These are phyloP conservation scores for Penicillium sp. DNA, from an alignment of 2,329 filamentous ascomycete genomes.

Conservation along the genomic window DNA sequence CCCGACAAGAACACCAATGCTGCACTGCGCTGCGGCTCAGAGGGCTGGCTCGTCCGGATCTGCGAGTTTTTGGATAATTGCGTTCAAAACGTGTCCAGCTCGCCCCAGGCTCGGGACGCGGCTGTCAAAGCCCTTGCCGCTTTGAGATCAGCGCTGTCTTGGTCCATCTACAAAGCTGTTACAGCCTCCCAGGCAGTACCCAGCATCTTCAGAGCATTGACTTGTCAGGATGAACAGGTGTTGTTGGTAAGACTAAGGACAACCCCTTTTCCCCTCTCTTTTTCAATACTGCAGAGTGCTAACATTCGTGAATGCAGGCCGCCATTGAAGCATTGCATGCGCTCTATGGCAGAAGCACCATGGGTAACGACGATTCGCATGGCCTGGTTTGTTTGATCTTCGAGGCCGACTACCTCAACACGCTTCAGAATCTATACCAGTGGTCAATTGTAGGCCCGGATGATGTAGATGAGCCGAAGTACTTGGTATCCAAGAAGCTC, in stretches of 20 bases:
- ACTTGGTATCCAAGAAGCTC: constrained; percentile 86
- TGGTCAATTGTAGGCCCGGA: constrained; percentile 75
- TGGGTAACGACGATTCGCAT: constrained; percentile 71
- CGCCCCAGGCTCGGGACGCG: constrained; percentile 63
- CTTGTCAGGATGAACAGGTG: constrained; percentile 63
- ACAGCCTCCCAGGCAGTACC: constrained; percentile 64
- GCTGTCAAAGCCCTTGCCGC: constrained; percentile 72
- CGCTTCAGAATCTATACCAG: constrained; percentile 69
- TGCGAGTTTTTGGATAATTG: constrained; percentile 69
- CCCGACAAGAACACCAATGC: constrained; percentile 65
- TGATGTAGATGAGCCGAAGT: constrained; percentile 85
- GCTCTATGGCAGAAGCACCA: constrained; percentile 68
- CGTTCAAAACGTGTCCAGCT: constrained; percentile 60
- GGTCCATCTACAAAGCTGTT: constrained; percentile 81
- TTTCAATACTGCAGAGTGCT: constrained; percentile 13
- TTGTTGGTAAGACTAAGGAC: constrained; percentile 57
- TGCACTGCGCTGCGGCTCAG: constrained; percentile 67
- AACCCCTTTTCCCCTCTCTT: no score
- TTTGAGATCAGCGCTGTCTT: constrained; percentile 72
- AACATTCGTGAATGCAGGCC: constrained; percentile 48
- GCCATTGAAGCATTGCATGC: constrained; percentile 79
- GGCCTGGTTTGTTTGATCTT: constrained; percentile 77
- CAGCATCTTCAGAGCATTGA: constrained; percentile 65
- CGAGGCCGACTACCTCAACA: constrained; percentile 61
- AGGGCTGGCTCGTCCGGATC: constrained; percentile 82